A percentile compares a stretch with the other conserved stretches of the same genome.
Conservation (phyloP, 169 alveolate genomes). For the Plasmodium falciparum region DNA sequence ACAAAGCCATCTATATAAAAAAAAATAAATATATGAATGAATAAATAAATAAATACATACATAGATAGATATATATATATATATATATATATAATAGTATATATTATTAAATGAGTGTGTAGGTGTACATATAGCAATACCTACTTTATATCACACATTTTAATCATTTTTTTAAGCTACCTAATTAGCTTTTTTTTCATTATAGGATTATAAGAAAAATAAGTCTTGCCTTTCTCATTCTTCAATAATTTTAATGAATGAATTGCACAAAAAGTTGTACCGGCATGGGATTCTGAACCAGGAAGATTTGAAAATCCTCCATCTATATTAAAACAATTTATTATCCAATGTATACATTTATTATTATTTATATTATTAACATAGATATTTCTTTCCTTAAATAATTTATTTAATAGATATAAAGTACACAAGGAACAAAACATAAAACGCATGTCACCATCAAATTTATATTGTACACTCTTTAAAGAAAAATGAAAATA, state of each 20-base stretch:
- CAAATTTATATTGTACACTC: conserved; percentile 30
- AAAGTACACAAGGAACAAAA: conserved; percentile 34
- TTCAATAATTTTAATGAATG: conserved; percentile 32
- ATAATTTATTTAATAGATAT: conserved; percentile 32
- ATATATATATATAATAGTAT: no score
- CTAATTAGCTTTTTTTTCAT: conserved; percentile 18
- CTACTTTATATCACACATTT: neutral
- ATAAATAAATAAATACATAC: neutral
- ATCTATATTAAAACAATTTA: conserved; percentile 79
- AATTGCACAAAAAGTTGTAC: conserved; percentile 83
- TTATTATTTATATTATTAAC: conserved; percentile 5
- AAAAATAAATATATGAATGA: neutral
- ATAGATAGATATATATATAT: neutral
- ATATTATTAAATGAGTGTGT: neutral
- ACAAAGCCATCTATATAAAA: conserved; percentile 54
- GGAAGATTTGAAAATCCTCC: conserved; percentile 81
- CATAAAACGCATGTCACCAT: conserved; percentile 74
- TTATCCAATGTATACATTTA: conserved; percentile 56
- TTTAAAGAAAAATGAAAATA: conserved; percentile 35
- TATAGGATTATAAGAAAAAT: conserved; percentile 7
- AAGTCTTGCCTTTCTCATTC: conserved; percentile 4
- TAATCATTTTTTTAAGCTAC: neutral
- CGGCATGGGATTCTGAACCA: conserved; percentile 82
- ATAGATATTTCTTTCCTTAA: conserved; percentile 34
- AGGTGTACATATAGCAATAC: neutral